phyloP scores from a whole-genome alignment of 2,329 filamentous ascomycete genomes.

The Cercospora berteroae region DNA sequence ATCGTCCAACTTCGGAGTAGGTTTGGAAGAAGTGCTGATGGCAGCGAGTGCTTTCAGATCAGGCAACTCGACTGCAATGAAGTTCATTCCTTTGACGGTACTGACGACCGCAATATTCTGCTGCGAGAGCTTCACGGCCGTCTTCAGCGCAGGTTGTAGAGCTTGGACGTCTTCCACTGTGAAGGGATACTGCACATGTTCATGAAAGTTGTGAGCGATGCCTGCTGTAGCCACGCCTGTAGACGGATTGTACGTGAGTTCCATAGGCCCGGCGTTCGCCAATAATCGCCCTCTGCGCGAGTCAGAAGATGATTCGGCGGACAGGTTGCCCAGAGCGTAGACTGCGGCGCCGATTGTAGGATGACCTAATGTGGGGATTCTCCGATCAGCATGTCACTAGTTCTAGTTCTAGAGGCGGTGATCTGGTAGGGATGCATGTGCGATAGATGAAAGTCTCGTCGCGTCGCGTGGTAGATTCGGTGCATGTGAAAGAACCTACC shows the following conservation, averaged over 20 bases:
- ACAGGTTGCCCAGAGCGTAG: slow-evolving; percentile 43
- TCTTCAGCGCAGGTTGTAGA: slow-evolving; percentile 39
- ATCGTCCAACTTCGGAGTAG: slow-evolving; percentile 41
- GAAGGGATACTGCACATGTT: slow-evolving; percentile 49
- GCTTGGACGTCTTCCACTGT: slow-evolving; percentile 35
- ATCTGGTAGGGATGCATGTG: neutral
- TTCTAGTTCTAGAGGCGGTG: neutral
- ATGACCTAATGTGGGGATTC: slow-evolving; percentile 41
- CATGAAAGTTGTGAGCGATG: slow-evolving; percentile 66
- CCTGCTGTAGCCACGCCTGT: slow-evolving; percentile 54
- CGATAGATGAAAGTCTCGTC: neutral
- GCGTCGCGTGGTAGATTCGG: neutral
- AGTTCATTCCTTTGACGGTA: slow-evolving; percentile 72
- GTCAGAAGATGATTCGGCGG: slow-evolving; percentile 20
- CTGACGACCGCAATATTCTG: slow-evolving; percentile 39
- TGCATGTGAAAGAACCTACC: slow-evolving; percentile 16
- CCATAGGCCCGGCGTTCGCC: slow-evolving; percentile 48
- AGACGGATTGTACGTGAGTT: slow-evolving; percentile 34
- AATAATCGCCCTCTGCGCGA: slow-evolving; percentile 38
- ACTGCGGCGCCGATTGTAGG: slow-evolving; percentile 57
- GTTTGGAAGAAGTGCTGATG: slow-evolving; percentile 40
- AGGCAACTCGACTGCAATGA: slow-evolving; percentile 63
- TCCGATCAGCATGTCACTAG: slow-evolving; percentile 8
- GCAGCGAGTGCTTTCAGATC: slow-evolving; percentile 58
- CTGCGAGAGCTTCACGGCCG: neutral